Base-by-base conservation (phyloP, 345 rosid genomes). In the Garcia nutans region DNA sequence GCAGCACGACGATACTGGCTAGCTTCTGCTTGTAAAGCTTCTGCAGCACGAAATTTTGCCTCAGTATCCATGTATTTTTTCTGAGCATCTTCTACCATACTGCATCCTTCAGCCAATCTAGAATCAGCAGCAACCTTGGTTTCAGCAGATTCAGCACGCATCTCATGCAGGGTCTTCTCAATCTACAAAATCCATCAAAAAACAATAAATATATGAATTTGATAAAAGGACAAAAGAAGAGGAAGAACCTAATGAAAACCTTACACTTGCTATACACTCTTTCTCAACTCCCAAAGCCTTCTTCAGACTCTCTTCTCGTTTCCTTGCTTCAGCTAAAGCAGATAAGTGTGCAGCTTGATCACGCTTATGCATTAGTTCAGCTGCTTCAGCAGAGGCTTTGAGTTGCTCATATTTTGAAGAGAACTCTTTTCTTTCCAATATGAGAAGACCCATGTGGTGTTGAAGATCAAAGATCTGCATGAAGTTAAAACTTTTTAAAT, bases 61-160 rank as follows among this genome's bases (percentile, higher is more conserved):
- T 92, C 96, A 22, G 93, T 89, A 65, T 89, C 97, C 70, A 77
- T 59, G 55, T 74, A 75, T 79, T 92, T 96, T 79, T 87, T 89
- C 75, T 87, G 89, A 8, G 91, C 91, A 81, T 87, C 91, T 73
- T 92, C 97, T 42, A 85, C 70, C 97, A 92, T 88, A 49, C 4
- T 71, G 22, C 75, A 85, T 59, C 92, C 97, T 84, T 92, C 98
- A 75, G 89, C 85, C 78, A 89, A 74, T 84, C 81, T 89, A 75
- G 80, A 79, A 58, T 76, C 93, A 44, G 98, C 93, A 33, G 97
- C 80, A 87, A 96, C 91, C 87, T 93, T 96, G 0, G 83, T 84
- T 86, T 96, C 99, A 22, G 98, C 97, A 86, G 88, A 86, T 82
- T 96, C 97, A 62, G 93, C 88, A 78, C 98, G 97, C 84, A 96